A percentile compares a stretch with the other conserved stretches of the same genome.
phyloP scores from a whole-genome alignment of 2,329 filamentous ascomycete genomes.

The Verticillium tricorpus region DNA sequence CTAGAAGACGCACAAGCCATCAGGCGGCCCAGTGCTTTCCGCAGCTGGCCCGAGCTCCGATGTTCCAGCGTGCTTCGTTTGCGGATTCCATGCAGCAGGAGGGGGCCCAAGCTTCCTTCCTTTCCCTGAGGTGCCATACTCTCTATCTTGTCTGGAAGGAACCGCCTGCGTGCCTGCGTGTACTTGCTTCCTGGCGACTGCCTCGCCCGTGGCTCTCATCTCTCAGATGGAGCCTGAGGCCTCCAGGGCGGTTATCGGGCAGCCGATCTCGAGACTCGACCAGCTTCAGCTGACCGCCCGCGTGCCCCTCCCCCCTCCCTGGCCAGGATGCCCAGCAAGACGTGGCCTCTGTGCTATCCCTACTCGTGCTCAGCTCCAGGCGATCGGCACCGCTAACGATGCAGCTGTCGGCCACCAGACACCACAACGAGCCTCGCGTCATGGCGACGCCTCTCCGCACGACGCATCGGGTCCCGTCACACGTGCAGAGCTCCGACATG shows the following conservation, averaged over 20 bases:
- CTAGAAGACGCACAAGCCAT: conserved; percentile 16
- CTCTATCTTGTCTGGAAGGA: background rate
- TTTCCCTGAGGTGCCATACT: background rate
- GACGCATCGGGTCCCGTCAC: background rate
- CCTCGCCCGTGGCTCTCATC: background rate
- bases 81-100: conserved; percentile 6
- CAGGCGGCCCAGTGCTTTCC: conserved; percentile 3
- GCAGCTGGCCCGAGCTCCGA: background rate
- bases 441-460: background rate
- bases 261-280: background rate
- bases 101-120: conserved; percentile 14
- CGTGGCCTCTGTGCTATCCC: background rate
- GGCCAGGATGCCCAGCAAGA: background rate
- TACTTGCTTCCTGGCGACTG: background rate
- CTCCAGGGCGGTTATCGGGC: background rate
- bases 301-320: background rate
- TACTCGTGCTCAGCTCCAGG: background rate
- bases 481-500: background rate
- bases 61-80: background rate
- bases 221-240: too few species aligned
- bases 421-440: background rate
- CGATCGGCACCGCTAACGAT: background rate
- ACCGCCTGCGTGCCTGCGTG: background rate
- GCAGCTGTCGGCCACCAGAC: background rate
- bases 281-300: background rate